These are phyloP conservation scores for Tuber magnatum DNA, from an alignment of 495 filamentous ascomycete genomes.

Conservation along the genomic window DNA sequence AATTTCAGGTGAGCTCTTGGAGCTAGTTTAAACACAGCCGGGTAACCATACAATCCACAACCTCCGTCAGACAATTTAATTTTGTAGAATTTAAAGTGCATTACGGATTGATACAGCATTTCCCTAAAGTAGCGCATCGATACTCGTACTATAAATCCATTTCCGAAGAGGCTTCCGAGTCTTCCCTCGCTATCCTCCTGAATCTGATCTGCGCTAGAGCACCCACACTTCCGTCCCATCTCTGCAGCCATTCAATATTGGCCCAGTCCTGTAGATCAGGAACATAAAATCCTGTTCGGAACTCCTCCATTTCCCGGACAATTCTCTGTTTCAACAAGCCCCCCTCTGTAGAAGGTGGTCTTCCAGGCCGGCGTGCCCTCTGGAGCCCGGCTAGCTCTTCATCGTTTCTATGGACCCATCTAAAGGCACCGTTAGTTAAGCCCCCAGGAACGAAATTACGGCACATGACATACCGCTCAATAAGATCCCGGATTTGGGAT, in stretches of 20 bases:
- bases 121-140: not conserved
- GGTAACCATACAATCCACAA: not conserved
- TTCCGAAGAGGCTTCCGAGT: not conserved
- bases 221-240: slow-evolving; percentile 60
- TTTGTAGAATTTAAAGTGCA: not conserved
- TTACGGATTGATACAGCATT: not conserved
- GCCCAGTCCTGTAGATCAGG: slow-evolving; percentile 54
- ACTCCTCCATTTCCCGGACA: slow-evolving; percentile 67
- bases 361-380: slow-evolving; percentile 68
- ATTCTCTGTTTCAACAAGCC: slow-evolving; percentile 67
- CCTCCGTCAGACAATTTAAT: not conserved
- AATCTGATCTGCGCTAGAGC: slow-evolving; percentile 55
- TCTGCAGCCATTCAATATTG: slow-evolving; percentile 49
- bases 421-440: slow-evolving; percentile 34
- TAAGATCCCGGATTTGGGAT: slow-evolving; percentile 24
- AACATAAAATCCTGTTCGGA: slow-evolving; percentile 72
- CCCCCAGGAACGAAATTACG: no score
- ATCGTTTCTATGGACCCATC: slow-evolving; percentile 70
- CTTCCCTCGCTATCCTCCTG: slow-evolving; percentile 31
- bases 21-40: not conserved
- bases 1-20: not conserved
- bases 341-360: slow-evolving; percentile 69
- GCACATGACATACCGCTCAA: slow-evolving; percentile 19
- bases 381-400: slow-evolving; percentile 67
- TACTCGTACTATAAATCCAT: not conserved